Conservation (phyloP, 208 protist genomes). For the Leishmania tarentolae region DNA sequence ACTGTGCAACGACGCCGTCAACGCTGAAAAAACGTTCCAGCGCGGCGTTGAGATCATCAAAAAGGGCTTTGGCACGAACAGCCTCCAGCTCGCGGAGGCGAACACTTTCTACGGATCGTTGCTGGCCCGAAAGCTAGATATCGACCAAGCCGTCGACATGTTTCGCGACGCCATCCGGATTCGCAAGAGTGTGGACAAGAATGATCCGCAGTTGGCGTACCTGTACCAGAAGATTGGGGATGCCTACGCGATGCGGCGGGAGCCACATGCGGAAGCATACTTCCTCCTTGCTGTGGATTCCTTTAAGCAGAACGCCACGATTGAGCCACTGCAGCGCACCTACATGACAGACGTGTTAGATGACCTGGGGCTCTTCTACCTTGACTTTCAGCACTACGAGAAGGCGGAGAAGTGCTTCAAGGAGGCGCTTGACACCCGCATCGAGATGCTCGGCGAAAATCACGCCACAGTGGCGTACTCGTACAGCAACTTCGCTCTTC, state of each 20-base stretch:
- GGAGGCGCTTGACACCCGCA: slow-evolving; percentile 84
- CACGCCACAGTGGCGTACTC: slow-evolving; percentile 90
- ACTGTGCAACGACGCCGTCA: slow-evolving; percentile 70
- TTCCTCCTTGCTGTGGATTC: slow-evolving; percentile 83
- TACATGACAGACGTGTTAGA: slow-evolving; percentile 90
- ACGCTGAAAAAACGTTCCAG: slow-evolving; percentile 73
- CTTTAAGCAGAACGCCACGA: slow-evolving; percentile 75
- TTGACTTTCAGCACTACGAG: slow-evolving; percentile 89
- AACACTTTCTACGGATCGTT: slow-evolving; percentile 77
- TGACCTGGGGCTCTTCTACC: slow-evolving; percentile 87
- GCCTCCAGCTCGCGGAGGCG: slow-evolving; percentile 75
- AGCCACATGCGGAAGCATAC: slow-evolving; percentile 86
- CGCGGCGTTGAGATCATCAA: slow-evolving; percentile 66
- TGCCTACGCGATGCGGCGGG: slow-evolving; percentile 79
- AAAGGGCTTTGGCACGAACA: slow-evolving; percentile 66
- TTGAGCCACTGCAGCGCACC: slow-evolving; percentile 82
- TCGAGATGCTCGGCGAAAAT: slow-evolving; percentile 86
- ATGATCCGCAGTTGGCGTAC: slow-evolving; percentile 84
- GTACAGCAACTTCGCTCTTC: slow-evolving; percentile 88
- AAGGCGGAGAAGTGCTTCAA: slow-evolving; percentile 90
- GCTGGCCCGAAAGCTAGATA: slow-evolving; percentile 64
- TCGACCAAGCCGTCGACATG: slow-evolving; percentile 58
- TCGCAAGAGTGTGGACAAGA: slow-evolving; percentile 59
- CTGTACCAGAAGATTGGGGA: slow-evolving; percentile 90
- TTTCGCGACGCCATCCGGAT: slow-evolving; percentile 81